Conservation (phyloP, 495 filamentous ascomycete genomes). For the Aspergillus indologenus region DNA sequence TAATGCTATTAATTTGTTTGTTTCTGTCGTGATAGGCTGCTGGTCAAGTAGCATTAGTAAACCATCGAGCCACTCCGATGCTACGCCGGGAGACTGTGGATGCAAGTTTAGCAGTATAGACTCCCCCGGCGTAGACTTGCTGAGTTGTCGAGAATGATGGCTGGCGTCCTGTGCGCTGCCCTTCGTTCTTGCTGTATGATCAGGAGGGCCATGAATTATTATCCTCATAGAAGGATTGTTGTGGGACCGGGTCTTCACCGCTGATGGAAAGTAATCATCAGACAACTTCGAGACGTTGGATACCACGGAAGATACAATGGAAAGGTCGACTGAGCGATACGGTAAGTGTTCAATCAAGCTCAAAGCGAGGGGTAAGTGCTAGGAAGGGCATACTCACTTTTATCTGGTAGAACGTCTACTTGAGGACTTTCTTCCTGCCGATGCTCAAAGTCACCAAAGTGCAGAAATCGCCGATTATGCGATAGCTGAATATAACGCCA, state of each 20-base stretch:
- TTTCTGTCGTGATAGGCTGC: constrained; percentile 94
- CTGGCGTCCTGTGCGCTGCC: constrained; percentile 26
- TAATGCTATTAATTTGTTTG: constrained; percentile 78
- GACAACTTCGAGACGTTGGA: constrained; percentile 75
- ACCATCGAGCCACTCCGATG: constrained; percentile 96
- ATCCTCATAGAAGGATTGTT: constrained; percentile 74
- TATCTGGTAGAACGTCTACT: constrained; percentile 72
- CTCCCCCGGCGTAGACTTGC: constrained; percentile 48
- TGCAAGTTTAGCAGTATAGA: constrained; percentile 73
- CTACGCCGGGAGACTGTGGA: constrained; percentile 74
- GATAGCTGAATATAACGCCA: constrained; percentile 87
- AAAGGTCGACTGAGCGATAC: constrained; percentile 65
- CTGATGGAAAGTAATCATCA: constrained; percentile 52
- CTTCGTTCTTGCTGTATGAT: constrained; percentile 23
- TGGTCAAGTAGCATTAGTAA: constrained; percentile 93
- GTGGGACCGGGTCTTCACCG: constrained; percentile 46
- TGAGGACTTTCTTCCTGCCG: constrained; percentile 63
- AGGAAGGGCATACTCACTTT: constrained; percentile 47
- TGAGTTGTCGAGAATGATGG: constrained; percentile 32
- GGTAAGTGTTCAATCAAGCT: constrained; percentile 15
- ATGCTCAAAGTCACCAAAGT: constrained; percentile 82
- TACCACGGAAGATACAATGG: constrained; percentile 85
- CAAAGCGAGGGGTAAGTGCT: neutral
- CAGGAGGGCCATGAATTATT: constrained; percentile 75
- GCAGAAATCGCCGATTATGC: constrained; percentile 85